Percentiles rank a stretch among this genome's conserved stretches.
These are phyloP conservation scores for Fusarium dimerum DNA, from an alignment of 2,329 filamentous ascomycete species.

Conservation along the genomic window DNA sequence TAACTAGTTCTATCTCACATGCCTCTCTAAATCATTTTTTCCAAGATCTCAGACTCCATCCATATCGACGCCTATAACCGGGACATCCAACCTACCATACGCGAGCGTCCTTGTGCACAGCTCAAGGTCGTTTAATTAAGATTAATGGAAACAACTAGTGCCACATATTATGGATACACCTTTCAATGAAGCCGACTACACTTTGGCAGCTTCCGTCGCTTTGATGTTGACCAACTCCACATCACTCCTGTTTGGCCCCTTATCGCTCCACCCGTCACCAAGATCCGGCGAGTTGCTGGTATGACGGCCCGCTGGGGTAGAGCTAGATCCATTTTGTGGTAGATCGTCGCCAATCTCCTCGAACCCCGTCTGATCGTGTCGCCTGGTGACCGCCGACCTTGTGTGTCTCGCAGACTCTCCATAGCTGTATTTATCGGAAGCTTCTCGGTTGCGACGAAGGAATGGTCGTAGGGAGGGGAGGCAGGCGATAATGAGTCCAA, in stretches of 20 bases:
- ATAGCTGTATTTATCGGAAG: slow-evolving; percentile 8
- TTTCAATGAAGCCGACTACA: background rate
- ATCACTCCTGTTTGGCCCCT: background rate
- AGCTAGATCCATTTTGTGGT: too few species aligned
- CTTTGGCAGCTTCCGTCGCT: background rate
- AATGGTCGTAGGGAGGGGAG: slow-evolving; percentile 23
- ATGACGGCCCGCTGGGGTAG: too few species aligned
- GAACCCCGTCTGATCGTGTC: slow-evolving; percentile 10
- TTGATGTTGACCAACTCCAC: background rate
- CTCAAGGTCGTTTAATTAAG: too few species aligned
- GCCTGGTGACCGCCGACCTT: background rate
- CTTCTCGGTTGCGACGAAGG: slow-evolving; percentile 7
- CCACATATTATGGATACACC: too few species aligned
- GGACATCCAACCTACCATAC: too few species aligned
- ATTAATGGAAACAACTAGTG: too few species aligned
- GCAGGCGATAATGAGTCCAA: slow-evolving; percentile 22
- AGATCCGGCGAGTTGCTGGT: background rate
- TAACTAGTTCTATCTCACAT: too few species aligned
- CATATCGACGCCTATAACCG: too few species aligned
- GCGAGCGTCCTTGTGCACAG: too few species aligned
- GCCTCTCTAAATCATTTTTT: too few species aligned
- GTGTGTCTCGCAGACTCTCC: slow-evolving; percentile 5
- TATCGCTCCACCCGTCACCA: background rate
- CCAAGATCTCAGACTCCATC: too few species aligned
- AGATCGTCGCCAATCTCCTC: slow-evolving; percentile 16